Evolutionary conservation across 352 stramenopile genomes (phyloP).

Genomic region (Paralagenidium karlingii): DNA sequence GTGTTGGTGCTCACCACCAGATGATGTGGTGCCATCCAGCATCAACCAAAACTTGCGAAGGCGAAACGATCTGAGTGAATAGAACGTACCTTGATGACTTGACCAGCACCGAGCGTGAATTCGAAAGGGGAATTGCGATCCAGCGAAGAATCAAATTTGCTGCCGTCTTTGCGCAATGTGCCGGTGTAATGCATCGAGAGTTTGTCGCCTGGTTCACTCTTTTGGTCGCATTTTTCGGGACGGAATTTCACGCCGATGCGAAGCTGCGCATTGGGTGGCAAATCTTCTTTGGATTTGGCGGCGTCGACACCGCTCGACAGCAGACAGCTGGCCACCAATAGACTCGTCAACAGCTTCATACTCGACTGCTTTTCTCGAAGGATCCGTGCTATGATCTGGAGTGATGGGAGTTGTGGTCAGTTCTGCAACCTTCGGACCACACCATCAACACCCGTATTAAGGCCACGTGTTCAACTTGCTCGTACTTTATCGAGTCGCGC

Average conservation of each 20-base stretch:
- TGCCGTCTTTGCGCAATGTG: slow-evolving; percentile 90
- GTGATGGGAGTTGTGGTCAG: too few species aligned
- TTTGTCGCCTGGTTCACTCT: slow-evolving; percentile 73
- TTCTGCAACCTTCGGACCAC: too few species aligned
- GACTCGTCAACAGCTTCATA: too few species aligned
- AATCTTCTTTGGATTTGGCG: slow-evolving; percentile 52
- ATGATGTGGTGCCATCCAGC: too few species aligned
- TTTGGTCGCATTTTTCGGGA: slow-evolving; percentile 47
- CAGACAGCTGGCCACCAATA: too few species aligned
- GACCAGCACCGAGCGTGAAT: slow-evolving; percentile 88
- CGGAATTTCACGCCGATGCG: slow-evolving; percentile 73
- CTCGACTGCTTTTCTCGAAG: too few species aligned
- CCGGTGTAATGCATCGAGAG: slow-evolving; percentile 95
- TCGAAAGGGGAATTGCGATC: slow-evolving; percentile 89
- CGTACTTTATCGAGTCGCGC: too few species aligned
- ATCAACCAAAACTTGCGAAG: background rate
- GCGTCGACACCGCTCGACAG: slow-evolving; percentile 10
- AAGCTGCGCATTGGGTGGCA: slow-evolving; percentile 47
- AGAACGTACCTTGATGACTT: slow-evolving; percentile 87
- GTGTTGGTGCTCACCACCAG: too few species aligned
- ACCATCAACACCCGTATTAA: too few species aligned
- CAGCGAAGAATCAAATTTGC: slow-evolving; percentile 95
- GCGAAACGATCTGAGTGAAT: background rate
- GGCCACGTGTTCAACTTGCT: too few species aligned
- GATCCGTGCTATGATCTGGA: too few species aligned